Conservation (phyloP, 2,329 filamentous ascomycete species). For the Sporothrix humicola region DNA sequence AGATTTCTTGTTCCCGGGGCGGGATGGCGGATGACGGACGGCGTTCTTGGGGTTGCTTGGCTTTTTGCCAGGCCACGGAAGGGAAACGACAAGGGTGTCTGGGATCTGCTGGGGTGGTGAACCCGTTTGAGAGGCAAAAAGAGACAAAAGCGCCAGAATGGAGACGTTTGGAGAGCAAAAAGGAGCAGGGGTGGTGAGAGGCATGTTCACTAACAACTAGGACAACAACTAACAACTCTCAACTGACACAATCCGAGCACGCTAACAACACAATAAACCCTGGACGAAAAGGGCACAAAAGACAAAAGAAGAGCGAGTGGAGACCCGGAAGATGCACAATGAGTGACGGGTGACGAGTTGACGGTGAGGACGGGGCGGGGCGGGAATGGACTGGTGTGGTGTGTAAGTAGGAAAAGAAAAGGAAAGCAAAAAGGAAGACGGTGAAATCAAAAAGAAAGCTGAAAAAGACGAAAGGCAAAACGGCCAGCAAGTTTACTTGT, state of each 20-base stretch:
- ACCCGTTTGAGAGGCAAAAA: neutral
- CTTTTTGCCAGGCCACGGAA: neutral
- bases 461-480: neutral
- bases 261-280: too few species aligned
- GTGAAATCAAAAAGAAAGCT: neutral
- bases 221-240: too few species aligned
- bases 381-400: neutral
- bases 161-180: too few species aligned
- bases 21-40: conserved; percentile 1
- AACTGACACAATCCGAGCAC: too few species aligned
- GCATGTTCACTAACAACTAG: too few species aligned
- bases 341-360: neutral
- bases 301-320: conserved; percentile 3
- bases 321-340: neutral
- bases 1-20: neutral
- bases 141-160: neutral
- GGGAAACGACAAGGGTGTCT: neutral
- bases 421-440: neutral
- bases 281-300: too few species aligned
- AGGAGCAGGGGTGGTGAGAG: neutral
- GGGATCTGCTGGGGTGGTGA: neutral
- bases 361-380: neutral
- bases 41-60: neutral
- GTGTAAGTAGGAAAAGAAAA: neutral
- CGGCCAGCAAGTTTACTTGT: neutral